phyloP scores from a whole-genome alignment of 2,329 filamentous ascomycete species.

The Aspergillus piperis region DNA sequence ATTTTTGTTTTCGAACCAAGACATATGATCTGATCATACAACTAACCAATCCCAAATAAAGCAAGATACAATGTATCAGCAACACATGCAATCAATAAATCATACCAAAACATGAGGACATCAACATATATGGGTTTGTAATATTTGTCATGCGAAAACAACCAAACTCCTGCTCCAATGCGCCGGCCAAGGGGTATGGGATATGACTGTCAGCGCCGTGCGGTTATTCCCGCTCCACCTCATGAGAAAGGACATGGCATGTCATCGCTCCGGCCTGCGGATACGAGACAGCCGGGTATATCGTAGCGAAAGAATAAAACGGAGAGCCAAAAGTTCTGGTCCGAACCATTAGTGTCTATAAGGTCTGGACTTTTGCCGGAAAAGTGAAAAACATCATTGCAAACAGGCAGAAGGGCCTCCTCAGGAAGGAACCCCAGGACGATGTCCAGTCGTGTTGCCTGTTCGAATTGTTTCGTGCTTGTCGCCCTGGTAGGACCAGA shows the following conservation, averaged over 20 bases:
- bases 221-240: conserved; percentile 5
- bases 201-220: conserved; percentile 8
- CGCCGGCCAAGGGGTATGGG: conserved; percentile 4
- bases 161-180: background rate
- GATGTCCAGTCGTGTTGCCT: background rate
- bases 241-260: conserved; percentile 4
- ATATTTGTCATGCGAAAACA: background rate
- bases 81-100: conserved; percentile 1
- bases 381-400: background rate
- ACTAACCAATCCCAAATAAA: background rate
- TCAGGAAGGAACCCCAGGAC: background rate
- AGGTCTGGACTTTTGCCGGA: background rate
- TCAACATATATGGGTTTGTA: background rate
- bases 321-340: background rate
- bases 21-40: background rate
- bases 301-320: background rate
- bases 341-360: background rate
- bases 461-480: background rate
- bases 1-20: background rate
- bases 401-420: background rate
- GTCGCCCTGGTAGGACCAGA: background rate
- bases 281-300: background rate
- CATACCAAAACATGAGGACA: conserved; percentile 1
- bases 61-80: background rate
- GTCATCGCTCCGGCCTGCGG: background rate